These are phyloP conservation scores for Aspergillus fumigatiaffinis DNA, from an alignment of 2,329 filamentous ascomycete species.

Conservation along the genomic window DNA sequence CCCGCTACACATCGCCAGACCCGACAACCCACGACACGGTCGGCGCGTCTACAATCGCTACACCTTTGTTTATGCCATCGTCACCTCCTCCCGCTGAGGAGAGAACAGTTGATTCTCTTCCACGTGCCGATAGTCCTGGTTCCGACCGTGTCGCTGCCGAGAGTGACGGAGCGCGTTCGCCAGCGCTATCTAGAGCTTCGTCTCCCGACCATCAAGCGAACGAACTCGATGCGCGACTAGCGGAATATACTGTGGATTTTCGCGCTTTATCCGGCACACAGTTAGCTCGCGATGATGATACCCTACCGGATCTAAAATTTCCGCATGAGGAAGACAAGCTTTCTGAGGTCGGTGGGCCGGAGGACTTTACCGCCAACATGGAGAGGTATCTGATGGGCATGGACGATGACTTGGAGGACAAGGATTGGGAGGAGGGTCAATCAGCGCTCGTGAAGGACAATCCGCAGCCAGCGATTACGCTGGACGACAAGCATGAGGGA, in stretches of 20 bases:
- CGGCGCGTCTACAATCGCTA: constrained; percentile 37
- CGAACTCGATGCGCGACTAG: constrained; percentile 37
- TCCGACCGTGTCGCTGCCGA: constrained; percentile 13
- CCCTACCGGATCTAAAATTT: constrained; percentile 21
- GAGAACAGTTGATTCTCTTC: background rate
- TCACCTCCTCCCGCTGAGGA: constrained; percentile 27
- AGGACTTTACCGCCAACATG: constrained; percentile 42
- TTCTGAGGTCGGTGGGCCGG: constrained; percentile 38
- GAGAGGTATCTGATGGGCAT: constrained; percentile 37
- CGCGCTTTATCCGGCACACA: constrained; percentile 32
- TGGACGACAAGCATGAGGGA: background rate
- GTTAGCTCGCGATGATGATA: constrained; percentile 19
- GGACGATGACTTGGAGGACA: constrained; percentile 16
- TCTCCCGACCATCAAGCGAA: constrained; percentile 24
- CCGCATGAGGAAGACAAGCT: constrained; percentile 27
- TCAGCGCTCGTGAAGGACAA: background rate
- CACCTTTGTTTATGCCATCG: constrained; percentile 34
- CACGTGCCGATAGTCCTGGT: background rate
- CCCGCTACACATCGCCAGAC: constrained; percentile 36
- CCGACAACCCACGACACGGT: constrained; percentile 41
- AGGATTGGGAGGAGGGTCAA: constrained; percentile 6
- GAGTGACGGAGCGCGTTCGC: constrained; percentile 9
- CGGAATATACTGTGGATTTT: constrained; percentile 40
- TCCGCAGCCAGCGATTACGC: constrained; percentile 1
- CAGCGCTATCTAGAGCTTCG: constrained; percentile 15